Percentiles rank a stretch among this genome's conserved stretches.
Conservation (phyloP, 192 early-diverging fungal species). For the Mortierella antarctica region DNA sequence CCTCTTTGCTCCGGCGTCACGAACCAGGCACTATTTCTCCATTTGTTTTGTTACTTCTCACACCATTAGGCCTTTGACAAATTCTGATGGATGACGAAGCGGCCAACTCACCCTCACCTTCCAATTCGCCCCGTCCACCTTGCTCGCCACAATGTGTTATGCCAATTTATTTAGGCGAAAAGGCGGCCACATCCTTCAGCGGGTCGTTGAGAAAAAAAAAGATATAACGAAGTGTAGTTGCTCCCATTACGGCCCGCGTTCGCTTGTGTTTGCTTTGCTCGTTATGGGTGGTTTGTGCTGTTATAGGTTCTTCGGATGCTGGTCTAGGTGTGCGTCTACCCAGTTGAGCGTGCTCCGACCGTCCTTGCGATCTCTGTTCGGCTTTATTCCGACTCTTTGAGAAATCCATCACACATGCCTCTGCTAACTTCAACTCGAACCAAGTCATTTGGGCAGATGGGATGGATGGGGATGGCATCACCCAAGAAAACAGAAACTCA, state of each 20-base stretch:
- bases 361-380: background rate
- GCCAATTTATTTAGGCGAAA: slow-evolving; percentile 15
- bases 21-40: slow-evolving; percentile 5
- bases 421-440: slow-evolving; percentile 4
- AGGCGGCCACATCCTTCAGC: slow-evolving; percentile 11
- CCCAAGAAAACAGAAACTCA: too few relatives aligned
- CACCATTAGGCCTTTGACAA: background rate
- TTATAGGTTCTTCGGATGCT: background rate
- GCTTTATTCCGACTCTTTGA: slow-evolving; percentile 1
- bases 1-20: background rate
- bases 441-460: slow-evolving; percentile 13
- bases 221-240: slow-evolving; percentile 1
- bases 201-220: slow-evolving; percentile 14
- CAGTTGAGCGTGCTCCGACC: background rate
- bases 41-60: background rate
- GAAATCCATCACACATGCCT: slow-evolving; percentile 7
- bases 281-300: background rate
- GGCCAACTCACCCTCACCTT: background rate
- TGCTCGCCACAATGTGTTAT: background rate
- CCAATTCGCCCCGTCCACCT: slow-evolving; percentile 9
- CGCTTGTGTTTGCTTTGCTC: background rate
- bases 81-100: slow-evolving; percentile 16
- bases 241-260: slow-evolving; percentile 14
- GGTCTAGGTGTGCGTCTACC: background rate
- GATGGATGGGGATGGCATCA: slow-evolving; percentile 10